Percentiles rank a stretch among this genome's conserved stretches.
Evolutionary conservation across 139 green algal species (phyloP).

Genomic region (Micromonas commoda): DNA sequence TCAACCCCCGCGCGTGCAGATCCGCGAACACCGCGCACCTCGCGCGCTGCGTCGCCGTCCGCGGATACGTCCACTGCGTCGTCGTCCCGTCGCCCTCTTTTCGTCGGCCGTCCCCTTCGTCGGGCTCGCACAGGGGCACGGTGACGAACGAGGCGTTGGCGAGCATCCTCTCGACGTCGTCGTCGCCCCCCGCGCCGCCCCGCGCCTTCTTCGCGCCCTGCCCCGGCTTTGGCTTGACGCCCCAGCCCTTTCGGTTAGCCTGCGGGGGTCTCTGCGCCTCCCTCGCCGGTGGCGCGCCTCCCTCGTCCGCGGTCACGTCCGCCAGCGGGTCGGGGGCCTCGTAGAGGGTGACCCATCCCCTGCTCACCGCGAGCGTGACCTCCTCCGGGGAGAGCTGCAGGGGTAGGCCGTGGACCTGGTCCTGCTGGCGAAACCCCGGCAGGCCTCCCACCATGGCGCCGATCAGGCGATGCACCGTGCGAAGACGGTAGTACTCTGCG

Average conservation of each 20-base stretch:
- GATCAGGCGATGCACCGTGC: neutral
- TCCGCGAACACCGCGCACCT: constrained; percentile 31
- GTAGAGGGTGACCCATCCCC: neutral
- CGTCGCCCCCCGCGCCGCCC: too few relatives aligned
- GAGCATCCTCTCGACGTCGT: neutral
- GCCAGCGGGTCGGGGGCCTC: neutral
- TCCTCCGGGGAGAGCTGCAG: neutral
- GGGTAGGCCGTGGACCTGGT: neutral
- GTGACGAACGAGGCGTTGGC: neutral
- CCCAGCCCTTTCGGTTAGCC: neutral
- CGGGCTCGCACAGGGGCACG: neutral
- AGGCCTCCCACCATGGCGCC: neutral
- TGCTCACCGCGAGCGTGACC: neutral
- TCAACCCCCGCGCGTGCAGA: constrained; percentile 29
- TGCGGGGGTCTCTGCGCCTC: neutral
- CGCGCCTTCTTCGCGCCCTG: neutral
- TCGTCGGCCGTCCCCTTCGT: constrained; percentile 4
- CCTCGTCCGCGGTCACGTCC: neutral
- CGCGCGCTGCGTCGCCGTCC: neutral
- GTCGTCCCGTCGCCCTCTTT: neutral
- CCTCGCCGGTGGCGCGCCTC: neutral
- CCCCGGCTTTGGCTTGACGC: neutral
- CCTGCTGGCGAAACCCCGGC: constrained; percentile 1
- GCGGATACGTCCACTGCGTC: constrained; percentile 3
- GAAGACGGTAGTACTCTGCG: neutral